These are phyloP conservation scores for Lathyrus sativus DNA, from an alignment of 306 rosid species.

Conservation along the genomic window DNA sequence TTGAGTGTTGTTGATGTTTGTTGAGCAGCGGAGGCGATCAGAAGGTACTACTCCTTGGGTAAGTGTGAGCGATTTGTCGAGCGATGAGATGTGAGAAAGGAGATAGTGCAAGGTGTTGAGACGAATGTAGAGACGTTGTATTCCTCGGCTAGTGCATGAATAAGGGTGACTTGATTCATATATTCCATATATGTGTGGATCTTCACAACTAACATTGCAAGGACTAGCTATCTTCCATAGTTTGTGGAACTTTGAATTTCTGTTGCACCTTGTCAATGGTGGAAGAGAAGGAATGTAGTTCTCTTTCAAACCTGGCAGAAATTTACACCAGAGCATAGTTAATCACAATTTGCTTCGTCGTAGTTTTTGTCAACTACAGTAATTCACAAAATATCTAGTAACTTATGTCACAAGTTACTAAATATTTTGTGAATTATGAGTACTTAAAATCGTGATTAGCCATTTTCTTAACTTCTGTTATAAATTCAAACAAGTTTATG, in stretches of 20 bases:
- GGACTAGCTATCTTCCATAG: slow-evolving; percentile 84
- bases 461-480: too few species aligned
- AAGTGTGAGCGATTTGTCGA: slow-evolving; percentile 68
- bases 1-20: slow-evolving; percentile 20
- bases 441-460: too few species aligned
- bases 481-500: too few species aligned
- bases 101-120: slow-evolving; percentile 77
- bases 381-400: too few species aligned
- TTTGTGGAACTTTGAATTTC: slow-evolving; percentile 65
- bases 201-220: slow-evolving; percentile 61
- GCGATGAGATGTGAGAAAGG: slow-evolving; percentile 55
- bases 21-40: slow-evolving; percentile 27
- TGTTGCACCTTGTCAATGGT: slow-evolving; percentile 79
- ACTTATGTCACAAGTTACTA: too few species aligned
- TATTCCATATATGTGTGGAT: slow-evolving; percentile 45
- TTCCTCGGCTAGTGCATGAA: slow-evolving; percentile 84
- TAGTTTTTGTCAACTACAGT: too few species aligned
- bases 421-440: too few species aligned
- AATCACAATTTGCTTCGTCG: too few species aligned
- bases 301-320: slow-evolving; percentile 65
- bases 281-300: slow-evolving; percentile 83
- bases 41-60: slow-evolving; percentile 51
- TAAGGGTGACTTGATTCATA: slow-evolving; percentile 61
- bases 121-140: slow-evolving; percentile 95
- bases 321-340: neutral